Percentiles rank a stretch among this genome's conserved stretches.
phyloP scores from a whole-genome alignment of 139 green algal species.

The Coccomyxa sp. region DNA sequence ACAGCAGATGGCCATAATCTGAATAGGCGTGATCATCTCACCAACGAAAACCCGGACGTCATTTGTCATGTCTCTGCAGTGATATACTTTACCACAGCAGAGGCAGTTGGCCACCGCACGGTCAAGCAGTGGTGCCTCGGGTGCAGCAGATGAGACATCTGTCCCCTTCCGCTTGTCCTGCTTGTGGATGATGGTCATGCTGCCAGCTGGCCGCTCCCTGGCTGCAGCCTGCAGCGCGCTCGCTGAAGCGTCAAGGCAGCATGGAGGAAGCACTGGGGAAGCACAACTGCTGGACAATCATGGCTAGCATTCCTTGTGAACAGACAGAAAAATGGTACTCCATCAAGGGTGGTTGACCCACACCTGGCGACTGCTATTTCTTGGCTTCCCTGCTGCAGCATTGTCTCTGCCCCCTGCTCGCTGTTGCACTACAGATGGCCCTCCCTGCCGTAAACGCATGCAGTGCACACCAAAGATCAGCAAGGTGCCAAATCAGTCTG shows the following conservation, averaged over 20 bases:
- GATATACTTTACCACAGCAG: constrained; percentile 77
- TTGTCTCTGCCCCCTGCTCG: too few species aligned
- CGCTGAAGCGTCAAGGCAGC: constrained; percentile 8
- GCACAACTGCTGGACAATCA: too few species aligned
- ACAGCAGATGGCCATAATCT: too few species aligned
- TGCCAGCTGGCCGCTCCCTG: constrained; percentile 2
- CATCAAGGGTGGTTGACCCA: too few species aligned
- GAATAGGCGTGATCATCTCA: constrained; percentile 1
- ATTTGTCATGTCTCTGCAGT: background rate
- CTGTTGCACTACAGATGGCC: too few species aligned
- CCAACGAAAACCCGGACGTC: constrained; percentile 50
- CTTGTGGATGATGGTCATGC: constrained; percentile 13
- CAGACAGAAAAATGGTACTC: too few species aligned
- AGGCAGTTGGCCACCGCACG: constrained; percentile 76
- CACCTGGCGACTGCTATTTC: too few species aligned
- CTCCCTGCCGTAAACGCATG: too few species aligned
- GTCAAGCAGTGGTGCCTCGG: constrained; percentile 15
- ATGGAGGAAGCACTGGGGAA: constrained; percentile 11
- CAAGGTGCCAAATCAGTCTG: too few species aligned
- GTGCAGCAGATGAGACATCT: background rate
- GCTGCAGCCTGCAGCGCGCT: background rate
- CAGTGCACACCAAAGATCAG: too few species aligned
- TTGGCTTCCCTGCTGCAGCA: too few species aligned
- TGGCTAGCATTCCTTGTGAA: too few species aligned
- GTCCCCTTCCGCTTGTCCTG: constrained; percentile 17